Base-by-base conservation (phyloP, 306 rosid genomes). In the Rubus idaeus region DNA sequence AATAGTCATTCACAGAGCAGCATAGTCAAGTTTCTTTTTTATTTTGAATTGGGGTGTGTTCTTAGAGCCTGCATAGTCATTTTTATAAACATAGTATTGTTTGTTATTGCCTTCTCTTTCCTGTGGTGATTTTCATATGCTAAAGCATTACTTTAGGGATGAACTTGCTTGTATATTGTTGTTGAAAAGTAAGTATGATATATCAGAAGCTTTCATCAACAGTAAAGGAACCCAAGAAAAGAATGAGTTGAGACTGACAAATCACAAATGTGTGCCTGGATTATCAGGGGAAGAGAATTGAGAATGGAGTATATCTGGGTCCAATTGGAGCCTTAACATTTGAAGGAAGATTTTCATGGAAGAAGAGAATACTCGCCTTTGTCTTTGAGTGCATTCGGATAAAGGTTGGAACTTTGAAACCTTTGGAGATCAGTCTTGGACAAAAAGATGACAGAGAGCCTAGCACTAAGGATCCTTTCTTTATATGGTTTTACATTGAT, bases 401-500 rank as follows among this genome's bases (percentile, higher is more conserved):
- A 61, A 95, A 90, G 84, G 52, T 95, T 79, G 97, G 99, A 77
- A 90, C 97, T 58, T 79, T 91, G 67, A 80, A 89, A 16, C 90
- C 99, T 47, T 79, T 95, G 60, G 82, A 95, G 85, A 88, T 95
- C 60, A 78, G 87, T 82, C 89, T 95, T 30, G 97, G 99, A 52
- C 87, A 79, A 72, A 88, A 88, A 57, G 97, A 89, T 7, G 96
- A 89, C 61, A 86, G 72, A 81, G 96, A 92, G 75, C 97, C 97
- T 30, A 80, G 82, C 82, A 88, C 81, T 35, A 89, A 90, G 76
- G 92, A 88, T 85, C 98, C 98, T 55, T 94, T 91, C 79, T 91
- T 91, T 79, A 89, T 90, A 66, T 94, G 97, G 98, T 92, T 89
- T 84, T 95, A 92, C 68, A 91, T 90, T 75, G 99, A 95, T 75